Evolutionary conservation across 225 moss, liverwort and hornwort species (phyloP).

Genomic region (Pseudoscleropodium purum): DNA sequence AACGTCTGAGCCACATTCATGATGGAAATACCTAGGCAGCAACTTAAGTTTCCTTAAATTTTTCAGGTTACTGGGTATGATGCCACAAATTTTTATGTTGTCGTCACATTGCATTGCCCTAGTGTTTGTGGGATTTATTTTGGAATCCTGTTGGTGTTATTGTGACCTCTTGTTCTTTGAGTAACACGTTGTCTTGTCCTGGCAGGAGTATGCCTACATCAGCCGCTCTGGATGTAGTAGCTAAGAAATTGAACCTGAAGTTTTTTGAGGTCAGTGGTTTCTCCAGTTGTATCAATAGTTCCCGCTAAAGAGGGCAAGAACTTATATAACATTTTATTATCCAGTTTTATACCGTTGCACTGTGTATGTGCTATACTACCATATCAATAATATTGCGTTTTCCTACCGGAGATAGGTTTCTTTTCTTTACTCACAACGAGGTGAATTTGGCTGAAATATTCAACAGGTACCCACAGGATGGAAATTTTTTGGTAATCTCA

Average conservation of each 20-base stretch:
- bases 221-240: slow-evolving; percentile 80
- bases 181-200: neutral
- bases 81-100: neutral
- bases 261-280: slow-evolving; percentile 54
- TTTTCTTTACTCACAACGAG: neutral
- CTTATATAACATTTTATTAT: neutral
- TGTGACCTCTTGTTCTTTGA: neutral
- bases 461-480: slow-evolving; percentile 76
- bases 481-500: slow-evolving; percentile 93
- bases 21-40: neutral
- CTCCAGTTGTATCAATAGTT: neutral
- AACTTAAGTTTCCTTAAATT: neutral
- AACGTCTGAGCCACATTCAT: neutral
- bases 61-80: neutral
- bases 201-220: slow-evolving; percentile 94
- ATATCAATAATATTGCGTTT: neutral
- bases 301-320: neutral
- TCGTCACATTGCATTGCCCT: neutral
- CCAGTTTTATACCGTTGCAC: neutral
- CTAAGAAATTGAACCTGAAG: slow-evolving; percentile 53
- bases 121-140: neutral
- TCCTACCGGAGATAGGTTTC: neutral
- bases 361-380: neutral
- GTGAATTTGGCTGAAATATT: neutral
- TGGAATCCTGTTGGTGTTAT: neutral